Evolutionary conservation across 331 rosid species (phyloP), one percentile per base, ranked within the genome.

Genomic region (Rosa hybrid): DNA sequence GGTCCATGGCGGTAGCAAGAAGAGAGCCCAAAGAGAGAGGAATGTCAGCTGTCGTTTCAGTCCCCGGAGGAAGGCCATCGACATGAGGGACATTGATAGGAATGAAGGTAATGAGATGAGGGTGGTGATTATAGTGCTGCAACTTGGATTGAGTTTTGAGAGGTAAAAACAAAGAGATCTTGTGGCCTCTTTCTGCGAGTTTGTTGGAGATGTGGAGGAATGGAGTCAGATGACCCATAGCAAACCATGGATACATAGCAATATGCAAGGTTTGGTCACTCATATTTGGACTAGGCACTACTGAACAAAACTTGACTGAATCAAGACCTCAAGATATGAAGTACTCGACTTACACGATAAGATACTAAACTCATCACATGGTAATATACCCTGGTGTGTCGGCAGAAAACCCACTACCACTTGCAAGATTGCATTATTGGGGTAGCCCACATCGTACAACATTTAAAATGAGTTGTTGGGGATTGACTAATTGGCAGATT

Each of bases 191-290:
- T 67, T 85, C 76, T 0, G 92, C 92, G 12, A 90, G 89, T 64
- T 87, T 87, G 90, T 90, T 90, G 59, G 92, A 87, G 71, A 86
- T 9, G 70, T 87, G 91, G 57, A 90, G 90, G 79, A 68, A 87
- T 3, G 90, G 14, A 78, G 91, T 90, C 10, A 87, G 72, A 67
- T 89, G 92, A 51, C 92, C 94, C 71, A 87, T 56, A 60, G 89
- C 92, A 68, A 90, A 82, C 92, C 91, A 89, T 49, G 91, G 90
- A 70, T 85, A 88, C 91, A 88, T 84, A 12, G 86, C 90, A 63
- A 87, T 46, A 41, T 74, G 78, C 23, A 74, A 23, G 42, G 44
- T 71, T 68, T 68, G 50, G 4, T 34, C 72, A 41, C 49, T 41
- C 70, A 64, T 64, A 12, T 30, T 64, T 27, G 44, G 25, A 44